phyloP scores from a whole-genome alignment of 2,329 filamentous ascomycete genomes.

The Erysiphe pulchra region DNA sequence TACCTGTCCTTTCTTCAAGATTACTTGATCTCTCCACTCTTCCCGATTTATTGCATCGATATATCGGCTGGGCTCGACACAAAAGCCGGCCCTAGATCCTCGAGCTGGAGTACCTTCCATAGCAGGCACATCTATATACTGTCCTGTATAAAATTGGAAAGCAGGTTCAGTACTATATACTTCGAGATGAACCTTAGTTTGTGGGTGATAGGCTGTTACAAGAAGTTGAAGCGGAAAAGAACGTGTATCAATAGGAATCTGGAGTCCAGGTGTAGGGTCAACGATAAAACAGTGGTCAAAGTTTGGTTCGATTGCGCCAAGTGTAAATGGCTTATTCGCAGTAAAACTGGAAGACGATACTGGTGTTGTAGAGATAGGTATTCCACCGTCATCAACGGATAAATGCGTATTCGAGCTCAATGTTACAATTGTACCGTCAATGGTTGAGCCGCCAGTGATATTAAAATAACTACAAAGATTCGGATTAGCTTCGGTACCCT shows the following conservation, averaged over 20 bases:
- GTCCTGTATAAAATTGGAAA: conserved; percentile 92
- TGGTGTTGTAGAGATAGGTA: conserved; percentile 41
- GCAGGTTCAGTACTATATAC: conserved; percentile 79
- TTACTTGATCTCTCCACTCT: conserved; percentile 52
- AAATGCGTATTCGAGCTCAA: conserved; percentile 39
- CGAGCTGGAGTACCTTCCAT: conserved; percentile 36
- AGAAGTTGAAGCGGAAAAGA: conserved; percentile 35
- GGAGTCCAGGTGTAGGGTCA: conserved; percentile 14
- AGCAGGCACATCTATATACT: conserved; percentile 53
- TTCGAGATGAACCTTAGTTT: conserved; percentile 55
- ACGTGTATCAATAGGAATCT: conserved; percentile 24
- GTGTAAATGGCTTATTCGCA: conserved; percentile 39
- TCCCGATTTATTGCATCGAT: conserved; percentile 69
- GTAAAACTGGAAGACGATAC: conserved; percentile 35
- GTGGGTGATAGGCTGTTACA: conserved; percentile 47
- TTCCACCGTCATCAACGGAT: conserved; percentile 44
- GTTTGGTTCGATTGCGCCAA: conserved; percentile 39
- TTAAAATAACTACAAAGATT: conserved; percentile 31
- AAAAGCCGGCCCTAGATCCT: conserved; percentile 51
- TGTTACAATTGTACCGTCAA: conserved; percentile 33
- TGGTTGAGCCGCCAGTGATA: conserved; percentile 26
- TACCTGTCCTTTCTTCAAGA: conserved; percentile 61
- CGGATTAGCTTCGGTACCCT: background rate
- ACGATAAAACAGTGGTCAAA: conserved; percentile 84
- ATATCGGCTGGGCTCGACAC: conserved; percentile 75